Evolutionary conservation across 2,329 filamentous ascomycete species (phyloP), one percentile per base, ranked within the genome.

Genomic region (Cercospora zeina): DNA sequence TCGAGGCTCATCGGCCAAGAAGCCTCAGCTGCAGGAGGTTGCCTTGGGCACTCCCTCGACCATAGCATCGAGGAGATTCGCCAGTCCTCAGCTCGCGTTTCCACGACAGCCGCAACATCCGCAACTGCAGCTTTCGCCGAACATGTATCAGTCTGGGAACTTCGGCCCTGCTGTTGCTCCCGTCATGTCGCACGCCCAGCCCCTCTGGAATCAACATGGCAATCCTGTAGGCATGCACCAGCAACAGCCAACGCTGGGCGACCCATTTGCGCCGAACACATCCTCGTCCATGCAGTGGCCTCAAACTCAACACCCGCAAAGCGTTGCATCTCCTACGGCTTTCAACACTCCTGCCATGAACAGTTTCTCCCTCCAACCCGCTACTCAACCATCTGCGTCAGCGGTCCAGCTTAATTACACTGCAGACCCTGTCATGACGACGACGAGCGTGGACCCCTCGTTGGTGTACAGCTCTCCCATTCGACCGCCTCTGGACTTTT

Each of bases 81-180:
- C 67, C 60, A 73, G 71, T 30, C 72, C 72, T 1, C 70, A 72
- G 53, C 69, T 69, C 33, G 57, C 21, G 21, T 67, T 68, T 4
- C 68, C 69, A 37, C 59, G 62, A n/a, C 75, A 75, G 16, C 70
- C 79, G 65, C 77, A 84, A 24, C 84, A 83, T 68, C 77, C 79
- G 4, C 80, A 79, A 61, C 72, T 86, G 30, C 83, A 84, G 58
- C 83, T 84, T 65, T 85, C 84, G 2, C 83, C 83, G 5, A 82
- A 85, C 62, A 75, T 85, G 62, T 82, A 85, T 65, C 81, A 82
- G 45, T 79, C 83, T 64, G 76, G 76, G 24, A 78, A 80, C 39
- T 72, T 80, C n/a, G 82, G 81, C 24, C 79, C 83, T 9, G 78
- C 81, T 54, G 81, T 82, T 9, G 84, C 83, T n/a, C 83, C 84